phyloP scores from a whole-genome alignment of 345 rosid genomes.

The Dipteronia dyeriana region DNA sequence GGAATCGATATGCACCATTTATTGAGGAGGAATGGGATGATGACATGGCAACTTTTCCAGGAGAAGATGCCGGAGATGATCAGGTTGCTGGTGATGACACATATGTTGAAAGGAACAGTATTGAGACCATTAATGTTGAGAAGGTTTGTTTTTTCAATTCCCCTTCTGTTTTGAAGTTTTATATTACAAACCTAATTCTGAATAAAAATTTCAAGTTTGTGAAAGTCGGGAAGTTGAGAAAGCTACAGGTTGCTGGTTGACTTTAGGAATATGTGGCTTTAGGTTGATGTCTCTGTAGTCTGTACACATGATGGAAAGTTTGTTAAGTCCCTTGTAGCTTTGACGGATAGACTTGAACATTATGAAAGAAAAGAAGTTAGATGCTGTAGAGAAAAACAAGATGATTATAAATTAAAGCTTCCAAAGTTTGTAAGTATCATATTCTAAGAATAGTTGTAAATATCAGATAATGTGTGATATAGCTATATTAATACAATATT shows the following conservation, averaged over 20 bases:
- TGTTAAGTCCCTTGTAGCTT: neutral
- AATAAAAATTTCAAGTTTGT: neutral
- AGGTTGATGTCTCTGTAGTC: neutral
- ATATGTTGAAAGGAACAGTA: constrained; percentile 25
- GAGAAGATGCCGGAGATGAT: constrained; percentile 52
- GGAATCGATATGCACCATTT: constrained; percentile 78
- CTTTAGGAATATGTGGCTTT: neutral
- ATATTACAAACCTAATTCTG: neutral
- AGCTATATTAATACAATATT: neutral
- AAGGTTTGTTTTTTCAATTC: constrained; percentile 37
- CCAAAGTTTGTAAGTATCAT: neutral
- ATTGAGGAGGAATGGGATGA: constrained; percentile 83
- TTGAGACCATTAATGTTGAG: constrained; percentile 28
- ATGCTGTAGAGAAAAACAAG: neutral
- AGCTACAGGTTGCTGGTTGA: neutral
- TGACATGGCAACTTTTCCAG: constrained; percentile 53
- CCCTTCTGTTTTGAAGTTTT: neutral
- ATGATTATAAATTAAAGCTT: neutral
- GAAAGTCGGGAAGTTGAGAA: neutral
- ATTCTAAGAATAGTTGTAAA: neutral
- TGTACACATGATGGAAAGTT: neutral
- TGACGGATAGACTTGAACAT: neutral
- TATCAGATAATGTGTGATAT: neutral
- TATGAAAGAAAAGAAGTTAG: neutral
- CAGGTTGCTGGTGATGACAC: constrained; percentile 30